Evolutionary conservation across 2,329 filamentous ascomycete genomes (phyloP).

Genomic region (Xylariales sp.): DNA sequence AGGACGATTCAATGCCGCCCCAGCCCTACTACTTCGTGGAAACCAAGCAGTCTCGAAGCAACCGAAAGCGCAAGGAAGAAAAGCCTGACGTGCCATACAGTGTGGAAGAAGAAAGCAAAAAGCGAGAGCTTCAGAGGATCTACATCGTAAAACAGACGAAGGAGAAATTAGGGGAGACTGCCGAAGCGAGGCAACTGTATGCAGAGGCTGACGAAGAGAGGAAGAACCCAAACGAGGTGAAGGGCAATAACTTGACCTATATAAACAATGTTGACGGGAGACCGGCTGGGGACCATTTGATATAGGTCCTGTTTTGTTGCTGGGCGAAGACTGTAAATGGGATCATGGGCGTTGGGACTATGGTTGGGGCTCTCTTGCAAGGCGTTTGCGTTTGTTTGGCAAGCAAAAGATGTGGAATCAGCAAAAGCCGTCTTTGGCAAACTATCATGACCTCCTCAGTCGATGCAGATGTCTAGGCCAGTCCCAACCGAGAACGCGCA

Average conservation of each 20-base stretch:
- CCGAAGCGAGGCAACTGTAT: not conserved
- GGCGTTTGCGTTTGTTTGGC: too few species aligned
- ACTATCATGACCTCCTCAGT: too few species aligned
- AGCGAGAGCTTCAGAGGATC: not conserved
- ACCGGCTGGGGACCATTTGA: not conserved
- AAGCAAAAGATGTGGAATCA: too few species aligned
- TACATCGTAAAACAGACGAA: not conserved
- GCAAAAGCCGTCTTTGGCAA: too few species aligned
- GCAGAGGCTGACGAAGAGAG: not conserved
- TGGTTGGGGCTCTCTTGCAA: too few species aligned
- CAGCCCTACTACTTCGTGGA: too few species aligned
- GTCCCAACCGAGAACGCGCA: too few species aligned
- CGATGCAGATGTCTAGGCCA: too few species aligned
- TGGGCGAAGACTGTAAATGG: not conserved
- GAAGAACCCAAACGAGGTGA: not conserved
- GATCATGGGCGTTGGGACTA: too few species aligned
- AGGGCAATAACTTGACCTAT: not conserved
- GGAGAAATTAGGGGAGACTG: not conserved
- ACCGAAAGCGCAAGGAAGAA: too few species aligned
- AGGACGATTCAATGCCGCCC: not conserved
- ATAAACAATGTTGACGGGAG: not conserved
- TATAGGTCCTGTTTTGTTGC: not conserved
- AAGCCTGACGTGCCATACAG: not conserved
- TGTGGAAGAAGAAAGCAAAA: not conserved
- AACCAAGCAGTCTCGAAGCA: too few species aligned